phyloP scores from a whole-genome alignment of 495 filamentous ascomycete species.

The Podospora pseudopauciseta region DNA sequence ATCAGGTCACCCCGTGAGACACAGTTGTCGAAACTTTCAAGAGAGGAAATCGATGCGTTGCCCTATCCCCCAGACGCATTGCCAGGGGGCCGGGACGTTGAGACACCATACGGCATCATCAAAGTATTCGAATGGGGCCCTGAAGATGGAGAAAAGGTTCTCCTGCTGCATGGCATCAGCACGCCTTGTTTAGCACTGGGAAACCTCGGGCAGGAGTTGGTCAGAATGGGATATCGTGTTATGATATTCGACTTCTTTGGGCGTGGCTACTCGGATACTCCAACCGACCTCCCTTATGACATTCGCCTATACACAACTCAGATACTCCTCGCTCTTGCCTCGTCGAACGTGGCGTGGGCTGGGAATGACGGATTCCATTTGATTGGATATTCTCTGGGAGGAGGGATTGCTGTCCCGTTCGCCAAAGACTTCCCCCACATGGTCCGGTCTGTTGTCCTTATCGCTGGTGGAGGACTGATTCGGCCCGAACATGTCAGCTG shows the following conservation, averaged over 20 bases:
- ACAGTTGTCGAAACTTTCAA: slow-evolving; percentile 24
- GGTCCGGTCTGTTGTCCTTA: slow-evolving; percentile 65
- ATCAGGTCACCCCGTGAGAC: slow-evolving; percentile 28
- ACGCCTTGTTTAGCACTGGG: slow-evolving; percentile 69
- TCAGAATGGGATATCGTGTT: slow-evolving; percentile 65
- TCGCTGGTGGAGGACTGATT: slow-evolving; percentile 66
- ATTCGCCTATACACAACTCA: slow-evolving; percentile 66
- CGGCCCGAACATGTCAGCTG: slow-evolving; percentile 40
- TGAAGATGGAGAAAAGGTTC: slow-evolving; percentile 63
- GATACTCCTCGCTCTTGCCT: slow-evolving; percentile 66
- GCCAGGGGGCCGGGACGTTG: slow-evolving; percentile 70
- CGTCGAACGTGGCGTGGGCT: slow-evolving; percentile 54
- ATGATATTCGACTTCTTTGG: slow-evolving; percentile 80
- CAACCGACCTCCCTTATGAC: slow-evolving; percentile 63
- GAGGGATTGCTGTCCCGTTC: slow-evolving; percentile 69
- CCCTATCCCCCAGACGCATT: slow-evolving; percentile 73
- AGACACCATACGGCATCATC: slow-evolving; percentile 68
- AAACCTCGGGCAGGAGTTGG: slow-evolving; percentile 62
- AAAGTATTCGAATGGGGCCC: slow-evolving; percentile 82
- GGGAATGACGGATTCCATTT: slow-evolving; percentile 57
- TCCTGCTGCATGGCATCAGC: slow-evolving; percentile 76
- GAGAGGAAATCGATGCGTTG: slow-evolving; percentile 21
- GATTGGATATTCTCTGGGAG: slow-evolving; percentile 81
- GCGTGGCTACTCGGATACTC: slow-evolving; percentile 72
- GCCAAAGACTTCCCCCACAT: slow-evolving; percentile 65